Evolutionary conservation across 2,329 filamentous ascomycete species (phyloP).

Genomic region (Arachnopeziza araneosa): DNA sequence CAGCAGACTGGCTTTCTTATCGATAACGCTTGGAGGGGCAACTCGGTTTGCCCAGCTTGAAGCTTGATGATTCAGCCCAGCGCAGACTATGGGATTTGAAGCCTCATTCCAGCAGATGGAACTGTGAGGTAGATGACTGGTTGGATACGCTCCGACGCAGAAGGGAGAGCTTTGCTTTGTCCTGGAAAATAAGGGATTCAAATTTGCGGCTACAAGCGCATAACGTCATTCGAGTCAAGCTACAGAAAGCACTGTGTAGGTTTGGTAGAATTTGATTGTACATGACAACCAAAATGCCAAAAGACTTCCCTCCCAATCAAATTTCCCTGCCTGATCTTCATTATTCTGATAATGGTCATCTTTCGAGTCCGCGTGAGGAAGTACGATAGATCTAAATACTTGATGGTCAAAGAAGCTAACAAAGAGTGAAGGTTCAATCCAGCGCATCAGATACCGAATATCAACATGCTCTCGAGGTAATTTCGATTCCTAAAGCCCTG

Average conservation of each 20-base stretch:
- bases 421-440: constrained; percentile 17
- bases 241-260: background rate
- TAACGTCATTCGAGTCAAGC: background rate
- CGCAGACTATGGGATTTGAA: background rate
- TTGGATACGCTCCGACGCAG: background rate
- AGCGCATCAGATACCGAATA: constrained; percentile 28
- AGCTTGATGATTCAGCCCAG: constrained; percentile 1
- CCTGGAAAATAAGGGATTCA: background rate
- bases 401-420: background rate
- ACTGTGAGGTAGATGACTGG: background rate
- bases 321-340: constrained; percentile 14
- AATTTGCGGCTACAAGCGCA: background rate
- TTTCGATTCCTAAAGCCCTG: background rate
- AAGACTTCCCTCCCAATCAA: constrained; percentile 5
- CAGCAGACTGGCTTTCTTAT: background rate
- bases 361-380: constrained; percentile 16
- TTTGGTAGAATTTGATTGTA: background rate
- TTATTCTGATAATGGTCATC: constrained; percentile 10
- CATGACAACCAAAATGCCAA: background rate
- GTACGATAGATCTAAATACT: constrained; percentile 7
- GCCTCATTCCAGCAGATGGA: background rate
- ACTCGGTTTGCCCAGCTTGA: background rate
- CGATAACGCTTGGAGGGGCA: background rate
- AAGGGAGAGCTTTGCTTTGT: background rate
- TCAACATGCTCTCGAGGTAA: constrained; percentile 40